These are phyloP conservation scores for Kwoniella sp. DNA, from an alignment of 768 basidiomycete genomes.

Conservation along the genomic window DNA sequence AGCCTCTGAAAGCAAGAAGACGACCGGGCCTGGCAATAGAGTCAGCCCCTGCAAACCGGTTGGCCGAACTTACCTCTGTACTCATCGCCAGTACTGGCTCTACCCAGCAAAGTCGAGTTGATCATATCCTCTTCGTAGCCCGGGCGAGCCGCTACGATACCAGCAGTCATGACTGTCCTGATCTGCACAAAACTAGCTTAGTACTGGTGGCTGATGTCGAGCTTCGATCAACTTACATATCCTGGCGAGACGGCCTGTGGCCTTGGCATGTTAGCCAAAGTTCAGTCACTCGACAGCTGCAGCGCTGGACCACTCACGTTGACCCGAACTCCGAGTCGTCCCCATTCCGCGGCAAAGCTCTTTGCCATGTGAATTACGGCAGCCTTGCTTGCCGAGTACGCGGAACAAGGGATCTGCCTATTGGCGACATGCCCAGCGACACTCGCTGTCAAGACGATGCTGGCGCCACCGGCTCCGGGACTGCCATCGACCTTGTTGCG, in stretches of 20 bases:
- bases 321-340: slow-evolving; percentile 48
- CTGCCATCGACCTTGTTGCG: slow-evolving; percentile 6
- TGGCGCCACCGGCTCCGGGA: slow-evolving; percentile 25
- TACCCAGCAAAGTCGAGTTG: slow-evolving; percentile 37
- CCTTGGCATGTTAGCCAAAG: background rate
- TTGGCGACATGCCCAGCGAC: slow-evolving; percentile 39
- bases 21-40: slow-evolving; percentile 31
- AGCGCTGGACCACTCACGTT: slow-evolving; percentile 45
- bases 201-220: background rate
- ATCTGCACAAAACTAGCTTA: slow-evolving; percentile 24
- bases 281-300: background rate
- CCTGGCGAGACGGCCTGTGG: slow-evolving; percentile 47
- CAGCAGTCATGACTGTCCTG: slow-evolving; percentile 43
- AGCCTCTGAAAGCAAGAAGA: slow-evolving; percentile 54
- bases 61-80: slow-evolving; percentile 36
- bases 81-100: slow-evolving; percentile 46
- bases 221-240: slow-evolving; percentile 28
- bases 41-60: background rate
- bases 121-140: slow-evolving; percentile 43
- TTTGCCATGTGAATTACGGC: slow-evolving; percentile 54
- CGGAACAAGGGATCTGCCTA: slow-evolving; percentile 29
- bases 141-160: slow-evolving; percentile 40
- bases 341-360: slow-evolving; percentile 56
- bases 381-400: slow-evolving; percentile 55
- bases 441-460: slow-evolving; percentile 40